phyloP scores from a whole-genome alignment of 805 yeast species.

The Wickerhamiella musiphila region DNA sequence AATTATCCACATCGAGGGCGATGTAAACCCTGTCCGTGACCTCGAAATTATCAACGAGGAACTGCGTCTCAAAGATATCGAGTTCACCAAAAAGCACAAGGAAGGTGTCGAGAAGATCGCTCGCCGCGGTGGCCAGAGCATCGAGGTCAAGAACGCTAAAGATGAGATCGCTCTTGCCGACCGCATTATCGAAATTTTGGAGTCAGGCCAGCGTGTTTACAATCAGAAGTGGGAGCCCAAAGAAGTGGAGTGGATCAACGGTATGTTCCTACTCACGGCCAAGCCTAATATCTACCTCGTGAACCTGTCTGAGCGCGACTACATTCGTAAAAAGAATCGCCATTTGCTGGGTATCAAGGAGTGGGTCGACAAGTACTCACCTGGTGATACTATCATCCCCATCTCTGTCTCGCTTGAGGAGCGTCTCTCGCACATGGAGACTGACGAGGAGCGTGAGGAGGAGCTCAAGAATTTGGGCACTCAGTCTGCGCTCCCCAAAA shows the following conservation, averaged over 20 bases:
- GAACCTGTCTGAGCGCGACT: slow-evolving; percentile 80
- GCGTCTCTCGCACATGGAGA: slow-evolving; percentile 71
- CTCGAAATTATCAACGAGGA: slow-evolving; percentile 82
- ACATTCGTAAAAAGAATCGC: slow-evolving; percentile 75
- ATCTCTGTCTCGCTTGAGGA: slow-evolving; percentile 86
- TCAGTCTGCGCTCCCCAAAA: slow-evolving; percentile 67
- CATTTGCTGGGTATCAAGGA: slow-evolving; percentile 62
- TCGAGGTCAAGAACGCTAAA: slow-evolving; percentile 78
- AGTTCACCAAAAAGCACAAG: slow-evolving; percentile 71
- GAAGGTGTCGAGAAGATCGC: slow-evolving; percentile 65
- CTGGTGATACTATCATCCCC: slow-evolving; percentile 85
- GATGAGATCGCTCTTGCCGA: slow-evolving; percentile 65
- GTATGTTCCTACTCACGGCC: slow-evolving; percentile 77
- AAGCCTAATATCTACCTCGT: slow-evolving; percentile 88
- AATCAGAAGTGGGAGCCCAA: slow-evolving; percentile 75
- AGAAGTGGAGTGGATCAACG: slow-evolving; percentile 81
- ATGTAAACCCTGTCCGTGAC: slow-evolving; percentile 90
- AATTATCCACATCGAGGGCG: slow-evolving; percentile 92
- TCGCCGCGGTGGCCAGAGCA: slow-evolving; percentile 73
- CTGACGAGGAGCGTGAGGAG: slow-evolving; percentile 63
- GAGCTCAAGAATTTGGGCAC: slow-evolving; percentile 63
- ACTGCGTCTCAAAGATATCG: slow-evolving; percentile 90
- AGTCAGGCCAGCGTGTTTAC: slow-evolving; percentile 76
- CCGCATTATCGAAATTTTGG: slow-evolving; percentile 55
- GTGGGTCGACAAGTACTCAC: slow-evolving; percentile 80